These are phyloP conservation scores for Saturnispora gosingensis DNA, from an alignment of 805 yeast species.

Conservation along the genomic window DNA sequence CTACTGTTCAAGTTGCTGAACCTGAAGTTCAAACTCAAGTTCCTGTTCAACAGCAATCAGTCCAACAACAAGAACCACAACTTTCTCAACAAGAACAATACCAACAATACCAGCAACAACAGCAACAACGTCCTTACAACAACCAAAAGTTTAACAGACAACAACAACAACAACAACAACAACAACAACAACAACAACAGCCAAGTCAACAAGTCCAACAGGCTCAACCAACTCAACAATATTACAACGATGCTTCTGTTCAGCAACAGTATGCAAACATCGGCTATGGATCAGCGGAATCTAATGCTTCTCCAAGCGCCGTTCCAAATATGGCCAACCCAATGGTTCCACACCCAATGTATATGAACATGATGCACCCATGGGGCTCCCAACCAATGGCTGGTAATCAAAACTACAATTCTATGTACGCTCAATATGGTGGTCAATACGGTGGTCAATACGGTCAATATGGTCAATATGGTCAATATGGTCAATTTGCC, in stretches of 20 bases:
- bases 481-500: neutral
- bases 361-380: constrained; percentile 9
- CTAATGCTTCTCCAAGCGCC: neutral
- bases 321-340: constrained; percentile 6
- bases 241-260: constrained; percentile 4
- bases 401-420: constrained; percentile 1
- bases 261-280: constrained; percentile 5
- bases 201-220: constrained; percentile 16
- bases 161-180: constrained; percentile 11
- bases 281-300: neutral
- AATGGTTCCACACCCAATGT: constrained; percentile 9
- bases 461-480: neutral
- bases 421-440: constrained; percentile 12
- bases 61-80: constrained; percentile 17
- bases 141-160: constrained; percentile 5
- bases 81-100: constrained; percentile 17
- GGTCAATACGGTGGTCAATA: constrained; percentile 15
- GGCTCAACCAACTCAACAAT: constrained; percentile 17
- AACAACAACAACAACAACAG: neutral
- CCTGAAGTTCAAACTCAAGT: constrained; percentile 7
- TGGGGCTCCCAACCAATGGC: constrained; percentile 5
- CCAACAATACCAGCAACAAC: constrained; percentile 27
- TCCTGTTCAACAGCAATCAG: constrained; percentile 6
- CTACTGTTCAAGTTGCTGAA: constrained; percentile 8
- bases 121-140: constrained; percentile 5